A percentile compares a stretch with the other conserved stretches of the same genome.
phyloP scores from a whole-genome alignment of 2,329 filamentous ascomycete species.

The Exophiala calicioides region DNA sequence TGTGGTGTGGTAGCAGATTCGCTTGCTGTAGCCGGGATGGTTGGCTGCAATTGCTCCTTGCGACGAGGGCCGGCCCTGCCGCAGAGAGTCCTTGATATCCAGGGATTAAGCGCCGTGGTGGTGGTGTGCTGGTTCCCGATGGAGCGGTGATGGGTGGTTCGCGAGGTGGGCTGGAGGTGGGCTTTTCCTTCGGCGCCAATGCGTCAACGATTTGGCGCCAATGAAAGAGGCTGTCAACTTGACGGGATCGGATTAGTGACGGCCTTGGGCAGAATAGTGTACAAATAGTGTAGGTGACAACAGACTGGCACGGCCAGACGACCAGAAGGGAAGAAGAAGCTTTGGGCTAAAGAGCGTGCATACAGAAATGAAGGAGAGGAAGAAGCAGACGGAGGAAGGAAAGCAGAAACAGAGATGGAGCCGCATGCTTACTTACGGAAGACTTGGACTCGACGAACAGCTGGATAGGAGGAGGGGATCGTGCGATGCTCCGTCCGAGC shows the following conservation, averaged over 20 bases:
- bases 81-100: conserved; percentile 19
- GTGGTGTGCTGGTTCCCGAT: conserved; percentile 7
- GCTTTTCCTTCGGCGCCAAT: conserved; percentile 25
- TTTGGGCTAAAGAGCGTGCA: conserved; percentile 14
- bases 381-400: conserved; percentile 6
- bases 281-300: conserved; percentile 7
- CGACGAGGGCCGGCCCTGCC: conserved; percentile 27
- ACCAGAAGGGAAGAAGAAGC: conserved; percentile 6
- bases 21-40: conserved; percentile 8
- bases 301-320: too few species aligned
- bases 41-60: conserved; percentile 14
- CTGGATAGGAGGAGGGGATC: conserved; percentile 3
- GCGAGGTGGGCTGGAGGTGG: conserved; percentile 9
- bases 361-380: conserved; percentile 14
- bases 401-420: conserved; percentile 3
- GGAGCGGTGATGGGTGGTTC: conserved; percentile 1
- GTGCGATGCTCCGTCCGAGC: too few species aligned
- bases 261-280: conserved; percentile 17
- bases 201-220: conserved; percentile 20
- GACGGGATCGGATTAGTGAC: conserved; percentile 23
- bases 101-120: conserved; percentile 30
- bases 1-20: conserved; percentile 16
- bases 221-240: conserved; percentile 21
- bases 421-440: not conserved
- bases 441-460: conserved; percentile 11